Evolutionary conservation across 164 flowering plant species (phyloP).

Genomic region (Annona cherimola): DNA sequence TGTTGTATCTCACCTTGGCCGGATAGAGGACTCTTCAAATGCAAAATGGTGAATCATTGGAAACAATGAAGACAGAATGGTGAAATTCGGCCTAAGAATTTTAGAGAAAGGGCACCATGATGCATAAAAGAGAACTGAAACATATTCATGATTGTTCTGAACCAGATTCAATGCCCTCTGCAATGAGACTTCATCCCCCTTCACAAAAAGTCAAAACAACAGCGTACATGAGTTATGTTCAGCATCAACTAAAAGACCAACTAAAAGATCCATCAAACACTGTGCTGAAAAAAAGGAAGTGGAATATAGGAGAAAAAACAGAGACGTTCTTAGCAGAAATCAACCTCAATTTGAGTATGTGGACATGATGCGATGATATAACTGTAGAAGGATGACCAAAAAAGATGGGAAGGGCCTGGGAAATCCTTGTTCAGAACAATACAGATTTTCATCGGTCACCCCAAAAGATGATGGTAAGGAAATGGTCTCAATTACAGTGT

Average conservation of each 20-base stretch:
- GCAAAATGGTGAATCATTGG: conserved; percentile 84
- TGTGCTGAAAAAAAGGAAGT: background rate
- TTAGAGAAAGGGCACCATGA: conserved; percentile 95
- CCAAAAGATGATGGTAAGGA: background rate
- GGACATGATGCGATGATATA: background rate
- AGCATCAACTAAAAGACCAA: background rate
- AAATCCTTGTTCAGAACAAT: background rate
- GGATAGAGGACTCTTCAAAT: conserved; percentile 74
- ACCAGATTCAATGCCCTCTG: conserved; percentile 59
- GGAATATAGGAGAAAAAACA: background rate
- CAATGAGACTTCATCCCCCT: conserved; percentile 80
- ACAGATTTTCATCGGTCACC: background rate
- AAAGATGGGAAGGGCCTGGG: background rate
- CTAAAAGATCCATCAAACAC: background rate
- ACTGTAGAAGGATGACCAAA: background rate
- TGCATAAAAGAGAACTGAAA: conserved; percentile 83
- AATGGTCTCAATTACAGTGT: too few relatives aligned
- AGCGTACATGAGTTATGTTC: background rate
- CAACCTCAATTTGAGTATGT: background rate
- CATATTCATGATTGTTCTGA: conserved; percentile 47
- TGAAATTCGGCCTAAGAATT: conserved; percentile 52
- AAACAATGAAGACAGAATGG: conserved; percentile 52
- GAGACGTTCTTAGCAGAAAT: background rate
- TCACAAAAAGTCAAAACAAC: conserved; percentile 22
- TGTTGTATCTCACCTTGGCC: conserved; percentile 63